Evolutionary conservation across 306 rosid genomes (phyloP), one percentile per base, ranked within the genome.

Genomic region (Lathyrus oleraceus): DNA sequence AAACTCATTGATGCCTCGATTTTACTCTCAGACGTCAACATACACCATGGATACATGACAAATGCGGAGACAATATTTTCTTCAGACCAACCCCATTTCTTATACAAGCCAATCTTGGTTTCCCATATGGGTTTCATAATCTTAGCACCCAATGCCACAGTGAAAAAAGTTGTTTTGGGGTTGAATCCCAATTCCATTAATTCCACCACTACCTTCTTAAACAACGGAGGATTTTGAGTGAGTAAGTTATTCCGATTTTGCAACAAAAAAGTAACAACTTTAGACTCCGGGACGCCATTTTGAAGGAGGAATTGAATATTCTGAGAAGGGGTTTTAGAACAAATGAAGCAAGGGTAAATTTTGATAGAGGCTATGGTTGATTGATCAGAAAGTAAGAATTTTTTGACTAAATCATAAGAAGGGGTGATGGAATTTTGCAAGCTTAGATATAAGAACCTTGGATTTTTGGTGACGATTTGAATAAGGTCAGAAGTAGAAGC

Each of bases 21-120:
- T 45, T 84, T 84, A 0, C 17, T 32, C 65, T 67, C 70, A 27
- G 88, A 84, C 3, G 39, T 10, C 19, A 58, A 2, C 88, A 81
- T 81, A 17, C 77, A 81, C 66, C 79, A 78, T 0, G 88, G 88
- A 71, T 62, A 15, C 30, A n/a, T 59, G 30, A 45, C 0, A 81
- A 84, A 81, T 30, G 81, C 60, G 4, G 73, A 30, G 25, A 51
- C 8, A 36, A 40, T 16, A 4, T 15, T n/a, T 10, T 84, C 66
- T 19, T 84, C 79, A 32, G 83, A 78, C 78, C 82, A 78, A 25
- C 83, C 88, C 88, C 85, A 84, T 23, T 72, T 77, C 79, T 70
- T 80, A 57, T 69, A 84, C n/a, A 67, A 5, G 11, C 21, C 53
- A 58, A 78, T 3, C 75, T 84, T 84, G 35, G 16, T 48, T 5